Percentiles rank a stretch among this genome's conserved stretches.
Evolutionary conservation across 208 protist species (phyloP).

Genomic region (Entamoeba histolytica): DNA sequence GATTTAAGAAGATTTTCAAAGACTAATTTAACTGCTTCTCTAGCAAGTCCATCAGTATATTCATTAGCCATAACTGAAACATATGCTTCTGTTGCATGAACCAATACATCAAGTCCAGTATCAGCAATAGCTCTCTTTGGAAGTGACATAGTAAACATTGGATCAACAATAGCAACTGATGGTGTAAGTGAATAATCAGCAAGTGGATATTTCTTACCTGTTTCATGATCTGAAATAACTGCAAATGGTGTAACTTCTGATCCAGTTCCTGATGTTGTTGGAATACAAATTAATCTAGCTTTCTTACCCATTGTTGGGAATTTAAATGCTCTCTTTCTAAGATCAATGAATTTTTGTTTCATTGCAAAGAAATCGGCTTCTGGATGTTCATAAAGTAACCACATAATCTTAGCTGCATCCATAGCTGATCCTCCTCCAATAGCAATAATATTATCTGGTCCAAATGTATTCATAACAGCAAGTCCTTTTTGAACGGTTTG

Average conservation of each 20-base stretch:
- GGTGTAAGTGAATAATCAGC: constrained; percentile 42
- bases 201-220: constrained; percentile 32
- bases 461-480: not conserved
- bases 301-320: constrained; percentile 12
- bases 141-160: no score
- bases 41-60: not conserved
- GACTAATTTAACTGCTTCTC: constrained; percentile 28
- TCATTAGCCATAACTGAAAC: constrained; percentile 12
- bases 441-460: constrained; percentile 38
- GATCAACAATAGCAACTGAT: constrained; percentile 46
- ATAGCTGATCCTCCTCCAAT: constrained; percentile 57
- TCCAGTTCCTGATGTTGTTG: constrained; percentile 57
- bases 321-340: constrained; percentile 8
- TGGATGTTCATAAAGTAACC: constrained; percentile 35
- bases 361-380: constrained; percentile 16
- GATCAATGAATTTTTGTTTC: constrained; percentile 14
- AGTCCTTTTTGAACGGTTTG: not conserved
- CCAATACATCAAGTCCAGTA: constrained; percentile 55
- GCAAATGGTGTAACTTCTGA: constrained; percentile 54
- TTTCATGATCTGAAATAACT: constrained; percentile 36
- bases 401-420: constrained; percentile 53
- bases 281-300: constrained; percentile 25
- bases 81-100: constrained; percentile 53
- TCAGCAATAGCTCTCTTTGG: constrained; percentile 49
- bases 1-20: constrained; percentile 25